phyloP scores from a whole-genome alignment of 495 filamentous ascomycete genomes.

The Penicillium canariense region DNA sequence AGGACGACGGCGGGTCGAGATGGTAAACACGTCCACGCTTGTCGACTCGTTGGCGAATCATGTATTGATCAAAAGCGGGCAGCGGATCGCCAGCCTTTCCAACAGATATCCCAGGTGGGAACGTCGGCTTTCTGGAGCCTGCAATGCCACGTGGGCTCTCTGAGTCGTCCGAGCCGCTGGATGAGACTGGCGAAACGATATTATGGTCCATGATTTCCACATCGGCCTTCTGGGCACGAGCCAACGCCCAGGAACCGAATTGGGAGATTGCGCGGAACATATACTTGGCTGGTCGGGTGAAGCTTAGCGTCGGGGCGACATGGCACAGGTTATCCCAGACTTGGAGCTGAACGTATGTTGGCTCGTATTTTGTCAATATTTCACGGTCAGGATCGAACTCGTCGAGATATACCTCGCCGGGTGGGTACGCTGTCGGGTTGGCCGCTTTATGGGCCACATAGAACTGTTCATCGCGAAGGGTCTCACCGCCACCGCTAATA shows the following conservation, averaged over 20 bases:
- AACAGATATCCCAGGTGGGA: slow-evolving; percentile 41
- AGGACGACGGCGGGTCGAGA: slow-evolving; percentile 58
- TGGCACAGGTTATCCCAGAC: slow-evolving; percentile 95
- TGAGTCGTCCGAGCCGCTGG: slow-evolving; percentile 45
- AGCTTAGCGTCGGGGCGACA: slow-evolving; percentile 85
- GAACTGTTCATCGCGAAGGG: slow-evolving; percentile 89
- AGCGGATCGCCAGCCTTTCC: slow-evolving; percentile 81
- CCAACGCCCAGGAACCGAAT: slow-evolving; percentile 87
- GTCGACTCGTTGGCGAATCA: slow-evolving; percentile 86
- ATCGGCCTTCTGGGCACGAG: slow-evolving; percentile 70
- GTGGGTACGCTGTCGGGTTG: slow-evolving; percentile 70
- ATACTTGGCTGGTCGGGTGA: slow-evolving; percentile 88
- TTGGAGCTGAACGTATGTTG: slow-evolving; percentile 92
- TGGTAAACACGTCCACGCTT: slow-evolving; percentile 68
- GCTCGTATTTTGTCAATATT: slow-evolving; percentile 61
- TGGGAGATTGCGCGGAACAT: slow-evolving; percentile 91
- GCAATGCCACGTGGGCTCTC: slow-evolving; percentile 19
- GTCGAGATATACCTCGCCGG: slow-evolving; percentile 60
- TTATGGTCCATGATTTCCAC: slow-evolving; percentile 83
- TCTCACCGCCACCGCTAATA: slow-evolving; percentile 81
- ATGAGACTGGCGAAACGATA: slow-evolving; percentile 69
- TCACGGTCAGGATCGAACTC: slow-evolving; percentile 58
- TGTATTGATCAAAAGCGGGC: slow-evolving; percentile 73
- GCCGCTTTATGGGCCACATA: slow-evolving; percentile 94
- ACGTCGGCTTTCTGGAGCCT: slow-evolving; percentile 22